These are phyloP conservation scores for Lipomyces starkeyi DNA, from an alignment of 805 yeast genomes.

Conservation along the genomic window DNA sequence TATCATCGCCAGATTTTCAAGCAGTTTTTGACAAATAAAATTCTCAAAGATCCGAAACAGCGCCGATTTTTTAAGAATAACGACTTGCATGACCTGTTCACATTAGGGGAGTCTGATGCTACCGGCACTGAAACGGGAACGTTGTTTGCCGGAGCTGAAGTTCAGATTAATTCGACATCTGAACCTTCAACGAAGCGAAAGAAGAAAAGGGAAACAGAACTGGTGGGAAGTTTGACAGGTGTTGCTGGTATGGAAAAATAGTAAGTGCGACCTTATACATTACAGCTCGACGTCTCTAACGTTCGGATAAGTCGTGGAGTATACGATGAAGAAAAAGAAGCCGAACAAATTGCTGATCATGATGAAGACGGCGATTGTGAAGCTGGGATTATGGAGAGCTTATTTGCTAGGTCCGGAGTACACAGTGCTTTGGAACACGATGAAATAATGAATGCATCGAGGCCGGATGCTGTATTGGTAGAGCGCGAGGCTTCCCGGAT, in stretches of 20 bases:
- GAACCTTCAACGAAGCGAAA: constrained; percentile 44
- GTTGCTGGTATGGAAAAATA: constrained; percentile 73
- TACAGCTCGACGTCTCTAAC: neutral
- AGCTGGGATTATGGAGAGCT: constrained; percentile 71
- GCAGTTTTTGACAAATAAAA: constrained; percentile 90
- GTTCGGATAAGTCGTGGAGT: constrained; percentile 16
- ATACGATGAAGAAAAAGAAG: constrained; percentile 21
- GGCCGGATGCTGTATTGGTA: constrained; percentile 59
- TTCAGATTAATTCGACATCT: constrained; percentile 40
- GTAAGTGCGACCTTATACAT: constrained; percentile 51
- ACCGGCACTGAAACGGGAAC: constrained; percentile 73
- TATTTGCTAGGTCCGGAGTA: constrained; percentile 73
- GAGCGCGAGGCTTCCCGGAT: constrained; percentile 68
- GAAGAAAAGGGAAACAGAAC: constrained; percentile 59
- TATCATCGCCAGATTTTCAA: constrained; percentile 97
- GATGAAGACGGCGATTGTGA: constrained; percentile 48
- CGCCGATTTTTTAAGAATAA: constrained; percentile 89
- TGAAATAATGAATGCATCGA: constrained; percentile 63
- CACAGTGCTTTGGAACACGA: constrained; percentile 83
- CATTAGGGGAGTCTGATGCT: constrained; percentile 74
- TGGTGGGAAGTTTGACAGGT: constrained; percentile 70
- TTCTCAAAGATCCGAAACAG: constrained; percentile 93
- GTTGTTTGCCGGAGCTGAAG: constrained; percentile 59
- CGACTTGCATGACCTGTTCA: constrained; percentile 87
- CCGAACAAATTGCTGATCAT: constrained; percentile 23